Evolutionary conservation across 2,329 filamentous ascomycete species (phyloP), one percentile per base, ranked within the genome.

Genomic region (Colletotrichum cereale): DNA sequence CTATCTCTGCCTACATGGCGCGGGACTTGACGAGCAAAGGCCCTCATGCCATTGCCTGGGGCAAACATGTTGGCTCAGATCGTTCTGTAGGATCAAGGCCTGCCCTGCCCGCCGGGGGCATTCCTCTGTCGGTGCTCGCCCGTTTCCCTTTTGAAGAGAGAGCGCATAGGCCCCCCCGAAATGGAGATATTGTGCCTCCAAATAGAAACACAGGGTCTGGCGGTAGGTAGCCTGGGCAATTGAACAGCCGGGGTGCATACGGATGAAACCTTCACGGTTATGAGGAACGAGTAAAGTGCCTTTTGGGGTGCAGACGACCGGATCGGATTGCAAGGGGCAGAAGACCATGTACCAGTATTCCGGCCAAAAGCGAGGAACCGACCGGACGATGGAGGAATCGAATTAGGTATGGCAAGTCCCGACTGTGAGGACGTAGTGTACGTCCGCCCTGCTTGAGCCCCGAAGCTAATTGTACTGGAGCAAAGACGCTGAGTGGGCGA

Each of bases 221-320:
- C 34, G 48, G 31, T 44, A 67, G 40, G 31, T 38, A 48, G 24
- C 65, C 52, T 55, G 44, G 58, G 61, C 66, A 47, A 53, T 38
- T 26, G 44, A 48, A 61, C 44, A 44, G 58, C 61, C 58, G 47
- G 65, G 21, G 44, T 61, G 58, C 47, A 57, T 60, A 72, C 58
- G 69, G 69, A 72, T 72, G 69, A 72, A 72, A 72, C 65, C 57
- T 67, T 63, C 21, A 66, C 26, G 44, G 58, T 38, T 55, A 63
- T 55, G 31, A 53, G 26, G 47, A 60, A 38, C 24, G 29, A 31
- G 16, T 8, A 42, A 42, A 48, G 48, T 53, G 52, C 44, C 56
- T 44, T 62, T 44, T 60, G 55, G 53, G 48, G 48, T 50, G 40
- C 38, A 38, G 29, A 24, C 26, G 24, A 24, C 26, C 29, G 68